A percentile compares a stretch with the other conserved stretches of the same genome.
These are phyloP conservation scores for Suhomyces canberraensis DNA, from an alignment of 805 yeast genomes.

Conservation along the genomic window DNA sequence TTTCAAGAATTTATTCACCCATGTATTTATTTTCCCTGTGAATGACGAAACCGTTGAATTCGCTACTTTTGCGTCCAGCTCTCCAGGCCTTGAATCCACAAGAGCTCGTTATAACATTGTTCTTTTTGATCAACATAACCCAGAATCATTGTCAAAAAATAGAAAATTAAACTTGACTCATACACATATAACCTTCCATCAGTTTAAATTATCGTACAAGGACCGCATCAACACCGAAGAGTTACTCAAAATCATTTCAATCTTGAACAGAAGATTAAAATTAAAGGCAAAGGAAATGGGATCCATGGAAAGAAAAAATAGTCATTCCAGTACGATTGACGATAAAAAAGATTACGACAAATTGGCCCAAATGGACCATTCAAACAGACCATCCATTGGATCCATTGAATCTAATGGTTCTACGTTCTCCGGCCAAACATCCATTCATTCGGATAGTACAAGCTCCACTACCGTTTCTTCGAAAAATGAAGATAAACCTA, in stretches of 20 bases:
- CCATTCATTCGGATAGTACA: slow-evolving; percentile 5
- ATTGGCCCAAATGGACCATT: background rate
- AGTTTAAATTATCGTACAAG: slow-evolving; percentile 17
- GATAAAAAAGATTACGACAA: too few relatives aligned
- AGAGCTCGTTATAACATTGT: slow-evolving; percentile 22
- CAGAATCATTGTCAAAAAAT: slow-evolving; percentile 7
- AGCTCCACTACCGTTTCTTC: slow-evolving; percentile 3
- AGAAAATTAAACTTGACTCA: slow-evolving; percentile 2
- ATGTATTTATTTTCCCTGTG: slow-evolving; percentile 21
- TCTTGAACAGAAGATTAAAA: slow-evolving; percentile 6
- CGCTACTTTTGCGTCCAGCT: slow-evolving; percentile 17
- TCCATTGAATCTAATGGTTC: slow-evolving; percentile 6
- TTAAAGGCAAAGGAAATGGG: background rate
- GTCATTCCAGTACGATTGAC: background rate
- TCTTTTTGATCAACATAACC: slow-evolving; percentile 18
- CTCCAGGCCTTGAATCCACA: slow-evolving; percentile 28
- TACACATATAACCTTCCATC: slow-evolving; percentile 17
- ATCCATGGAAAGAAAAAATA: background rate
- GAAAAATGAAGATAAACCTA: slow-evolving; percentile 1
- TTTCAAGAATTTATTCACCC: slow-evolving; percentile 15
- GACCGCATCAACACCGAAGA: slow-evolving; percentile 19
- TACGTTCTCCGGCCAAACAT: slow-evolving; percentile 3
- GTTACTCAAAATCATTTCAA: slow-evolving; percentile 14
- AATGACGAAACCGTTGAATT: slow-evolving; percentile 14
- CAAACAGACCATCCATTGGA: slow-evolving; percentile 4